Percentiles rank a stretch among this genome's conserved stretches.
phyloP scores from a whole-genome alignment of 768 basidiomycete species.

The Cystobasidium ongulense region DNA sequence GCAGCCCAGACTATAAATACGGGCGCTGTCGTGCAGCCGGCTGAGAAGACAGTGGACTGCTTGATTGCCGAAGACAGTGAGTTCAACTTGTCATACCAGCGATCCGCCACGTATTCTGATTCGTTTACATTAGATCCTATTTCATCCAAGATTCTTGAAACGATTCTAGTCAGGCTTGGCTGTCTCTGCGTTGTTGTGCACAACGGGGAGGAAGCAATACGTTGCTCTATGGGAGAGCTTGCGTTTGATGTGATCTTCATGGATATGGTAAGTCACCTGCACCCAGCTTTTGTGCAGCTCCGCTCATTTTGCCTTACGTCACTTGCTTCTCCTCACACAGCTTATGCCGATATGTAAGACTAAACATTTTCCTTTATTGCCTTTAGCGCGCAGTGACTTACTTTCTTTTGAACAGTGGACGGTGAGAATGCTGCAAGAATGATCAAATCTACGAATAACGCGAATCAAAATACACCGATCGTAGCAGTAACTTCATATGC shows the following conservation, averaged over 20 bases:
- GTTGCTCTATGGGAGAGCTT: constrained; percentile 94
- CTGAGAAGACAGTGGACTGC: constrained; percentile 58
- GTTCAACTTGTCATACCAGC: neutral
- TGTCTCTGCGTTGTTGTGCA: constrained; percentile 92
- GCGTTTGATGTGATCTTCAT: constrained; percentile 40
- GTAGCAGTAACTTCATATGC: constrained; percentile 59
- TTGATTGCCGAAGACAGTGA: constrained; percentile 79
- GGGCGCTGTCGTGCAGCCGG: neutral
- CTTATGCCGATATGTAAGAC: constrained; percentile 25
- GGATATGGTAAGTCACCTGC: constrained; percentile 23
- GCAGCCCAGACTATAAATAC: neutral
- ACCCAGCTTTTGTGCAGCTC: neutral
- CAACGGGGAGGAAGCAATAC: constrained; percentile 93
- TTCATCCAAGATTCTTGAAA: constrained; percentile 94
- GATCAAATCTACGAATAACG: constrained; percentile 93
- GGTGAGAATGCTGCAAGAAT: constrained; percentile 94
- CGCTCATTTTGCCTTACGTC: neutral
- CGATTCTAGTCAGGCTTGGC: constrained; percentile 80
- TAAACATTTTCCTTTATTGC: neutral
- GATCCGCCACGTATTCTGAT: neutral
- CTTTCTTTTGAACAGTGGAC: constrained; percentile 56
- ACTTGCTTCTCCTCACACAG: neutral
- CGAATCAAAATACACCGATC: constrained; percentile 85
- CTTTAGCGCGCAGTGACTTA: neutral
- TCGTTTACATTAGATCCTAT: constrained; percentile 57